These are phyloP conservation scores for Marasmius sp. DNA, from an alignment of 1,284 basidiomycete genomes.

Conservation along the genomic window DNA sequence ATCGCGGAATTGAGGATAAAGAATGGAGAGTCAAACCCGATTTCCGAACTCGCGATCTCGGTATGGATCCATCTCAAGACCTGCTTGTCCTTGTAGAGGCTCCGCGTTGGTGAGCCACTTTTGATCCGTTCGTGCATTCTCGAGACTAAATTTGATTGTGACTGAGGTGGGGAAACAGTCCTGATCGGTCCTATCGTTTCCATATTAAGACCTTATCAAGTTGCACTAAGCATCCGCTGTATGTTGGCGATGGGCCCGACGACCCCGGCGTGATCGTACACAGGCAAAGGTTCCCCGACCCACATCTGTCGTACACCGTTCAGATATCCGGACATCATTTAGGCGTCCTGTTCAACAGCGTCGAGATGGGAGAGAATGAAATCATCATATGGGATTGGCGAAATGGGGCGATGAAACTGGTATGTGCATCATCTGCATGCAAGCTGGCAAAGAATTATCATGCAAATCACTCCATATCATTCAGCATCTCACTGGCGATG, in stretches of 20 bases:
- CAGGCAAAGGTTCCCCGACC: constrained; percentile 20
- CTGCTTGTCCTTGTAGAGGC: constrained; percentile 52
- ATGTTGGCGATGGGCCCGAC: constrained; percentile 23
- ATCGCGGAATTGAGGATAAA: constrained; percentile 44
- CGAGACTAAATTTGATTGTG: neutral
- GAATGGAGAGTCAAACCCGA: constrained; percentile 44
- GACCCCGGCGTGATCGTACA: constrained; percentile 29
- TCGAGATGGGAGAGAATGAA: constrained; percentile 34
- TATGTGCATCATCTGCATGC: constrained; percentile 28
- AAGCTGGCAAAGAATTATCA: neutral
- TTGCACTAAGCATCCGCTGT: constrained; percentile 46
- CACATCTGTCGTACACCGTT: constrained; percentile 39
- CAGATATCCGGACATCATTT: constrained; percentile 49
- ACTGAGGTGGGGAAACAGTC: constrained; percentile 13
- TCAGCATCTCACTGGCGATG: constrained; percentile 34
- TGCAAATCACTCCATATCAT: constrained; percentile 1
- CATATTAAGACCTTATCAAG: constrained; percentile 49
- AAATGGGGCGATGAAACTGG: constrained; percentile 43
- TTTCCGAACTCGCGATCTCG: constrained; percentile 55
- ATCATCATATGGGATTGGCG: constrained; percentile 67
- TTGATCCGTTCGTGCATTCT: constrained; percentile 4
- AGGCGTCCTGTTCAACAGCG: constrained; percentile 42
- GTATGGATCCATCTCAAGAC: constrained; percentile 63
- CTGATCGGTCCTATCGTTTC: constrained; percentile 27
- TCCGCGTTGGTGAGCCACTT: constrained; percentile 29